Base-by-base conservation (phyloP, 2,329 filamentous ascomycete genomes). In the Penicillium sp. region DNA sequence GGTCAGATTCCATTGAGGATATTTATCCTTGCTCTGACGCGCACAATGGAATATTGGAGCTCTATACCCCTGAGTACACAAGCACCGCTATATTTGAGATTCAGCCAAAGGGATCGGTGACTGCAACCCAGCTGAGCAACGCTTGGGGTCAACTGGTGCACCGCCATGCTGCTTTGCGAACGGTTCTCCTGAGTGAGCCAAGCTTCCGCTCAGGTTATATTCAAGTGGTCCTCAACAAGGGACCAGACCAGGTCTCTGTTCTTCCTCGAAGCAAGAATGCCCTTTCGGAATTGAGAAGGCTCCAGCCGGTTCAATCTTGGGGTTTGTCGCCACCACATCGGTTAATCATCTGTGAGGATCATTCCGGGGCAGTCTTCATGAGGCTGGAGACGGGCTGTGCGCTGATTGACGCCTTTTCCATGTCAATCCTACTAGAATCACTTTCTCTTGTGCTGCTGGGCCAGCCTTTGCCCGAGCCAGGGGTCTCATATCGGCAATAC, bases 21-120 rank as follows among this genome's bases (percentile, higher is more conserved):
- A 47, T 52, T 3, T 47, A 52, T 19, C 50, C 50, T 6, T 52
- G 50, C 16, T 52, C 50, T 32, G 50, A 35, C 4, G 50, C 43
- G 10, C 50, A 52, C 36, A 47, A 30, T 46, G 50, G 50, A 2
- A 23, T 52, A 4, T 40, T 52, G n/a, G 50, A 52, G 29, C 50
- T 47, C 23, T 52, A 52, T 29, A 52, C 42, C 4, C 41, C 34
- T 13, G 46, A 47, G 3, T 52, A 47, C 50, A 47, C 44, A 6
- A 36, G 44, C 19, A 47, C 32, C 13, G 44, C 44, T 11, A 36
- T 47, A 6, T 47, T 47, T 32, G 23, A 47, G 19, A 9, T 47
- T 11, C n/a, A 6, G 1, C 4, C 44, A 10, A 18, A 10, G 1
- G 18, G 23, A 8, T 36, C 44, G 13, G 32, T 47, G 0, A 47